phyloP scores from a whole-genome alignment of 257 asterid species.

The Agastache rugosa region DNA sequence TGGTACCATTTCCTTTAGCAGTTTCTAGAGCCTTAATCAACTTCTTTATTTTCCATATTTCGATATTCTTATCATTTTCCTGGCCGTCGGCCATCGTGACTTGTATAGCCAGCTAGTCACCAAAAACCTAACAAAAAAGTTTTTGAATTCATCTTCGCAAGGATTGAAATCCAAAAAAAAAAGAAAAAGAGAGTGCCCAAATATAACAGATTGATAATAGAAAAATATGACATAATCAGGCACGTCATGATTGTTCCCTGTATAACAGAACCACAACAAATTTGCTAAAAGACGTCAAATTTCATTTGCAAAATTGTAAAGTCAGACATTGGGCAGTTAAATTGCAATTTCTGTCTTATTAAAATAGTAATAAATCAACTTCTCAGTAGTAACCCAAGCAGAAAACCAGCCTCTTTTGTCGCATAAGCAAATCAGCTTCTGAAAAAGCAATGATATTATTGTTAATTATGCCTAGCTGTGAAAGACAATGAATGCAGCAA shows the following conservation, averaged over 20 bases:
- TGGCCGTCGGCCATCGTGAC: conserved; percentile 54
- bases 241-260: background rate
- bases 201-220: background rate
- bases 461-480: background rate
- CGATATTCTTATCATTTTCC: conserved; percentile 63
- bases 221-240: conserved; percentile 3
- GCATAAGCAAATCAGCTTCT: background rate
- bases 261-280: background rate
- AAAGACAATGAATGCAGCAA: background rate
- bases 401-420: background rate
- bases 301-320: background rate
- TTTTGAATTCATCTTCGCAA: conserved; percentile 11
- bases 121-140: conserved; percentile 38
- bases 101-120: conserved; percentile 19
- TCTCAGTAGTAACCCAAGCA: background rate
- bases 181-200: background rate
- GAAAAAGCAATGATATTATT: background rate
- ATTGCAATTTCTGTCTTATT: background rate
- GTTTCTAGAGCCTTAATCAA: conserved; percentile 61
- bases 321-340: background rate
- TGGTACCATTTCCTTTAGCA: conserved; percentile 69
- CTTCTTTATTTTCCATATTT: conserved; percentile 70
- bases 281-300: background rate
- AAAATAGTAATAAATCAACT: background rate
- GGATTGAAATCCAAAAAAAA: background rate